Base-by-base conservation (phyloP, 2,329 filamentous ascomycete genomes). In the Microdochium paspali region DNA sequence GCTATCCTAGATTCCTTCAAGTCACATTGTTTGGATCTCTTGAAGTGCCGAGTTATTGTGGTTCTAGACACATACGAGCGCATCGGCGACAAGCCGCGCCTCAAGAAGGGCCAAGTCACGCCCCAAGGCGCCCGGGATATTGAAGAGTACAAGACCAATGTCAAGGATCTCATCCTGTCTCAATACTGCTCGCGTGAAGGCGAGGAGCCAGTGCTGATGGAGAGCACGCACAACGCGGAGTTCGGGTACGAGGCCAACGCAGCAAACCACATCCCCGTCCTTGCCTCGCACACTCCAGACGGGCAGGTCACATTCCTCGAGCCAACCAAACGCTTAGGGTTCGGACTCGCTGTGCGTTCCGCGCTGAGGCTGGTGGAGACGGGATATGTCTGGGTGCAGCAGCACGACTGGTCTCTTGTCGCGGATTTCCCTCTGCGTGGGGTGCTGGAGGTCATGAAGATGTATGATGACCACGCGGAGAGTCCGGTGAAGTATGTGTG, bases 321-420 rank as follows among this genome's bases (percentile, higher is more conserved):
- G 54, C 66, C 72, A 3, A 45, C 54, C 0, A 62, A 64, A 28
- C 66, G 73, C 1, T 55, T 79, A 2, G 76, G 76, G 0, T 79
- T 79, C 44, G 76, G 74, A 0, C 61, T 79, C 1, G 74, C 70
- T 1, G 73, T 79, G 20, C 72, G 76, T 12, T 71, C 73, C 0
- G 76, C 74, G 0, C 56, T 79, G 43, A 64, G 74, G 3, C 46
- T 66, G 4, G 64, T 68, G 0, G 51, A 59, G 12, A 79, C 76
- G 1, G 71, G 72, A 0, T 76, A 76, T 43, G 73, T 77, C 15
- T 79, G 76, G 75, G 60, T 79, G 0, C 75, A 79, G 51, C 76
- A 79, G 58, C 76, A 79, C 54, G 76, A 79, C 58, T 79, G 76
- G 76, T 62, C 66, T 5, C 58, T 79, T 0, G 62, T 69, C 15